These are phyloP conservation scores for Ajuga reptans DNA, from an alignment of 305 asterid genomes.

Conservation along the genomic window DNA sequence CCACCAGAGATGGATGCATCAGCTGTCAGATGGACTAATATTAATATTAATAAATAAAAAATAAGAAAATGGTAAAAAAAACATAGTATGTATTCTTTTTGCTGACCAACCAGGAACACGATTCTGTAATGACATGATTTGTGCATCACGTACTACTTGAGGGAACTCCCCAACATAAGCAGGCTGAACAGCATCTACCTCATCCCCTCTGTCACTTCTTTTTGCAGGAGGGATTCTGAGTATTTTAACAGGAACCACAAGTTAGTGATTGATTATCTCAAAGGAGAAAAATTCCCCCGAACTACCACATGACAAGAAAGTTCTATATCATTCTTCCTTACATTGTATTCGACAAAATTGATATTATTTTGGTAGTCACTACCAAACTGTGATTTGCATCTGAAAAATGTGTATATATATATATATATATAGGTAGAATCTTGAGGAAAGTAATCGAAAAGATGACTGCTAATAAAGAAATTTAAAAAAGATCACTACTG, in stretches of 20 bases:
- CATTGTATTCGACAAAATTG: background rate
- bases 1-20: slow-evolving; percentile 65
- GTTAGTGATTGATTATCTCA: slow-evolving; percentile 10
- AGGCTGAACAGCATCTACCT: slow-evolving; percentile 46
- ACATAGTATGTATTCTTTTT: slow-evolving; percentile 6
- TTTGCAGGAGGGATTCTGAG: slow-evolving; percentile 54
- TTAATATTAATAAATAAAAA: slow-evolving; percentile 8
- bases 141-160: slow-evolving; percentile 73
- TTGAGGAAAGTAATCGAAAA: background rate
- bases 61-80: slow-evolving; percentile 14
- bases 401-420: background rate
- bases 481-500: background rate
- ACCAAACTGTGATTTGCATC: background rate
- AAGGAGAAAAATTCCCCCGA: background rate
- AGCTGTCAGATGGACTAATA: slow-evolving; percentile 37
- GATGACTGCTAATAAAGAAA: background rate
- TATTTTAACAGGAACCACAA: slow-evolving; percentile 16
- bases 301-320: slow-evolving; percentile 2
- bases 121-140: slow-evolving; percentile 39
- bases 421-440: background rate
- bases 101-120: slow-evolving; percentile 55
- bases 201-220: slow-evolving; percentile 54
- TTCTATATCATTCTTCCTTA: background rate
- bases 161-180: slow-evolving; percentile 86
- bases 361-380: background rate